These are phyloP conservation scores for Globisporangium spinosum DNA, from an alignment of 352 stramenopile genomes.

Conservation along the genomic window DNA sequence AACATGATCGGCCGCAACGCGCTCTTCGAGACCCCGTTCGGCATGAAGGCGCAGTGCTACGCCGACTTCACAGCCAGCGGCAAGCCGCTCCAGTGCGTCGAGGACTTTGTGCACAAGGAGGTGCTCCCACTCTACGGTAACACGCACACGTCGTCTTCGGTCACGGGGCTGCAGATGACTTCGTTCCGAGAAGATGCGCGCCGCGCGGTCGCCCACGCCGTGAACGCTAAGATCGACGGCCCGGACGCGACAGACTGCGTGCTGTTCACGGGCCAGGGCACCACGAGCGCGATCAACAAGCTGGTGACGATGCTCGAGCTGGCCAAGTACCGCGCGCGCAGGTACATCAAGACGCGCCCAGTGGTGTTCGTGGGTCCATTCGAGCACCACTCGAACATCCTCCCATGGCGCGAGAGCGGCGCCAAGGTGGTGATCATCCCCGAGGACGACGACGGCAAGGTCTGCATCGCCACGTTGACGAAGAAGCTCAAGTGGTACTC, in stretches of 20 bases:
- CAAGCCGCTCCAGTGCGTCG: slow-evolving; percentile 83
- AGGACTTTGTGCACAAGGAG: slow-evolving; percentile 84
- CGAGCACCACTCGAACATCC: slow-evolving; percentile 97
- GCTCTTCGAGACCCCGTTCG: slow-evolving; percentile 70
- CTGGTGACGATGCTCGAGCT: slow-evolving; percentile 69
- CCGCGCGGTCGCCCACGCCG: slow-evolving; percentile 91
- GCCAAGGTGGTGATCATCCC: slow-evolving; percentile 81
- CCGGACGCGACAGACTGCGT: slow-evolving; percentile 92
- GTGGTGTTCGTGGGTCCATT: slow-evolving; percentile 93
- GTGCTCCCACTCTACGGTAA: slow-evolving; percentile 96
- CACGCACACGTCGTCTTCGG: slow-evolving; percentile 93
- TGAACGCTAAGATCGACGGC: slow-evolving; percentile 88
- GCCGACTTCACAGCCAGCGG: slow-evolving; percentile 94
- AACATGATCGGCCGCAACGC: slow-evolving; percentile 46
- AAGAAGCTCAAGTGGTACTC: slow-evolving; percentile 46
- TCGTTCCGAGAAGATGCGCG: slow-evolving; percentile 94
- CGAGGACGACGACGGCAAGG: slow-evolving; percentile 37
- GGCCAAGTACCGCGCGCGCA: background rate
- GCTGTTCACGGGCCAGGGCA: slow-evolving; percentile 91
- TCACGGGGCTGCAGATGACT: slow-evolving; percentile 81
- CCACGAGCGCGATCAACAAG: slow-evolving; percentile 82
- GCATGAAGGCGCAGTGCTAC: slow-evolving; percentile 84
- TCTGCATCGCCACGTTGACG: slow-evolving; percentile 63
- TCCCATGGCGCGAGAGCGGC: slow-evolving; percentile 94
- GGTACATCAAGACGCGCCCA: slow-evolving; percentile 30